Evolutionary conservation across 2,329 filamentous ascomycete genomes (phyloP).

Genomic region (Lasiodiplodia sp.): DNA sequence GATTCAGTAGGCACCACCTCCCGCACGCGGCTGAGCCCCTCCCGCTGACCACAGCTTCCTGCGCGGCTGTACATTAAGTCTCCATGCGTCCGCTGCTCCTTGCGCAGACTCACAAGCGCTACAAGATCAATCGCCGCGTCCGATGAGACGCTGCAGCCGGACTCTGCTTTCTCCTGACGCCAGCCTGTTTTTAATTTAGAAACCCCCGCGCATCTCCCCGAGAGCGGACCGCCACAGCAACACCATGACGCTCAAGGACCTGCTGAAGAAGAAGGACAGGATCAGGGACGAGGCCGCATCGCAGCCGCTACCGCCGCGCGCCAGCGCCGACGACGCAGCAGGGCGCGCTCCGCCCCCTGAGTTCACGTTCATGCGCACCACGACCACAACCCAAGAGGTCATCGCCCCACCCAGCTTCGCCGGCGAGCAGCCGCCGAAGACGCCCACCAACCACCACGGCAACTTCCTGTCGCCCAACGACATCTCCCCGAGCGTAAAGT

Average conservation of each 20-base stretch:
- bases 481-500: slow-evolving; percentile 33
- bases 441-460: neutral
- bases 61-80: slow-evolving; percentile 16
- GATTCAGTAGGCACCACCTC: slow-evolving; percentile 28
- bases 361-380: slow-evolving; percentile 85
- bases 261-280: slow-evolving; percentile 70
- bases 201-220: neutral
- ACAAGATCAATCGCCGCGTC: slow-evolving; percentile 29
- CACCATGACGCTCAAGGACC: slow-evolving; percentile 66
- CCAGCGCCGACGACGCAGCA: slow-evolving; percentile 29
- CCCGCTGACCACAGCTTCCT: slow-evolving; percentile 18
- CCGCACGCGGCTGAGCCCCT: slow-evolving; percentile 27
- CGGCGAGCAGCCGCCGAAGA: slow-evolving; percentile 44
- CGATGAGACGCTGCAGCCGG: slow-evolving; percentile 7
- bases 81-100: slow-evolving; percentile 18
- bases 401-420: slow-evolving; percentile 72
- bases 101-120: slow-evolving; percentile 19
- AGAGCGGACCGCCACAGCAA: neutral
- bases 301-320: slow-evolving; percentile 5
- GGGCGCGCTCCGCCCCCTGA: slow-evolving; percentile 38
- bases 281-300: slow-evolving; percentile 44
- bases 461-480: slow-evolving; percentile 18
- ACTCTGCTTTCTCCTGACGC: slow-evolving; percentile 11
- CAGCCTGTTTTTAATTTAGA: neutral
- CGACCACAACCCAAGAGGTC: slow-evolving; percentile 80